phyloP scores from a whole-genome alignment of 352 stramenopile genomes.

The Phytophthora rubi region DNA sequence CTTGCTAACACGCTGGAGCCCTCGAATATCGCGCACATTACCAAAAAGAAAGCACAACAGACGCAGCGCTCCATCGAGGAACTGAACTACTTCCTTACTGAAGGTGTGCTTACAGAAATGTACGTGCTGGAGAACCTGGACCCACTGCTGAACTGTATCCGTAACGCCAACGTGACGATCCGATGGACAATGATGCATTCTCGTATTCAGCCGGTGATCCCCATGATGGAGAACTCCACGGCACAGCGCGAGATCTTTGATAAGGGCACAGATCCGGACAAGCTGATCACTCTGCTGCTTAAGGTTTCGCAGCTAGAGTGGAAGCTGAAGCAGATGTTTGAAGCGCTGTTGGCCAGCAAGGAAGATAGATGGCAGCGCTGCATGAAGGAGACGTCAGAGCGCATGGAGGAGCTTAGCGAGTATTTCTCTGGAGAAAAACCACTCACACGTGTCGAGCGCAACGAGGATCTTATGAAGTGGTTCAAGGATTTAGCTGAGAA shows the following conservation, averaged over 20 bases:
- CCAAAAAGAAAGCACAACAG: constrained; percentile 87
- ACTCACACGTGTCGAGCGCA: constrained; percentile 91
- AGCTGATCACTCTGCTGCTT: constrained; percentile 92
- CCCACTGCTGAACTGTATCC: constrained; percentile 91
- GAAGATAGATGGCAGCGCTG: constrained; percentile 92
- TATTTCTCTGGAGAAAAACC: constrained; percentile 95
- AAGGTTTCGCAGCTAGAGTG: constrained; percentile 95
- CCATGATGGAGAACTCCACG: constrained; percentile 88
- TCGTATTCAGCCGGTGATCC: constrained; percentile 83
- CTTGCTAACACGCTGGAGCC: constrained; percentile 89
- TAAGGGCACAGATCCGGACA: constrained; percentile 80
- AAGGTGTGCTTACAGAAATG: constrained; percentile 92
- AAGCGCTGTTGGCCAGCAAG: constrained; percentile 89
- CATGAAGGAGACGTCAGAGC: constrained; percentile 88
- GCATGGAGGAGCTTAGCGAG: constrained; percentile 93
- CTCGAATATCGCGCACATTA: constrained; percentile 90
- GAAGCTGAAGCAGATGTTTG: constrained; percentile 95
- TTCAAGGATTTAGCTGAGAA: constrained; percentile 93
- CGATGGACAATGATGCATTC: constrained; percentile 96
- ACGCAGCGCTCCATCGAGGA: constrained; percentile 89
- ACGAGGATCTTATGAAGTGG: constrained; percentile 94
- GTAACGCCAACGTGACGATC: constrained; percentile 93
- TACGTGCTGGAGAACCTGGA: constrained; percentile 94
- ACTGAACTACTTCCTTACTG: constrained; percentile 91
- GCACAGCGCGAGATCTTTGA: constrained; percentile 88